Evolutionary conservation across 2,329 filamentous ascomycete species (phyloP).

Genomic region (Curvularia hawaiiensis): DNA sequence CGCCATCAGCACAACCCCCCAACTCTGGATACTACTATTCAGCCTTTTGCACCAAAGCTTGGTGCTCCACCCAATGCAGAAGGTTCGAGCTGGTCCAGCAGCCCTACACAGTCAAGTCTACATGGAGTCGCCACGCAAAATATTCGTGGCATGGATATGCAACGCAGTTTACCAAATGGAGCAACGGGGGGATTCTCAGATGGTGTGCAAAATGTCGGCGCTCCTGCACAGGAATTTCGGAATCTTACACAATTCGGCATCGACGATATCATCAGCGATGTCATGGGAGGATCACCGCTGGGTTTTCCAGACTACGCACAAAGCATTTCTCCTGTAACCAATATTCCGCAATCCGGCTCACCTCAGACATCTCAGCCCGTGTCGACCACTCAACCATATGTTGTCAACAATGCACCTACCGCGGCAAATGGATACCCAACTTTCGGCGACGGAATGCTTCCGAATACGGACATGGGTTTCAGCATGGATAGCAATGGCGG

Average conservation of each 20-base stretch:
- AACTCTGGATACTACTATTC: slow-evolving; percentile 37
- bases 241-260: slow-evolving; percentile 31
- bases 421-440: slow-evolving; percentile 22
- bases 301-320: slow-evolving; percentile 9
- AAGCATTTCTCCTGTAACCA: neutral
- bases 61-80: slow-evolving; percentile 30
- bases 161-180: slow-evolving; percentile 4
- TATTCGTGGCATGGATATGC: neutral
- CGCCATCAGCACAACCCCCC: slow-evolving; percentile 30
- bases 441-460: slow-evolving; percentile 22
- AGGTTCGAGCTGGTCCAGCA: slow-evolving; percentile 30
- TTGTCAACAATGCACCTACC: slow-evolving; percentile 7
- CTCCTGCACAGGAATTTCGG: slow-evolving; percentile 25
- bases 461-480: slow-evolving; percentile 29
- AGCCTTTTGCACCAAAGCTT: slow-evolving; percentile 33
- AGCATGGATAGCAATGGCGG: slow-evolving; percentile 22
- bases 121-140: neutral
- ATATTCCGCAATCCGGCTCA: neutral
- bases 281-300: slow-evolving; percentile 28
- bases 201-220: neutral
- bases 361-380: neutral
- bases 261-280: slow-evolving; percentile 36
- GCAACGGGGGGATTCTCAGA: neutral
- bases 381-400: neutral
- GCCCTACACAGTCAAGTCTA: slow-evolving; percentile 9